Conservation (phyloP, 768 basidiomycete genomes). For the Flagelloscypha sp. region DNA sequence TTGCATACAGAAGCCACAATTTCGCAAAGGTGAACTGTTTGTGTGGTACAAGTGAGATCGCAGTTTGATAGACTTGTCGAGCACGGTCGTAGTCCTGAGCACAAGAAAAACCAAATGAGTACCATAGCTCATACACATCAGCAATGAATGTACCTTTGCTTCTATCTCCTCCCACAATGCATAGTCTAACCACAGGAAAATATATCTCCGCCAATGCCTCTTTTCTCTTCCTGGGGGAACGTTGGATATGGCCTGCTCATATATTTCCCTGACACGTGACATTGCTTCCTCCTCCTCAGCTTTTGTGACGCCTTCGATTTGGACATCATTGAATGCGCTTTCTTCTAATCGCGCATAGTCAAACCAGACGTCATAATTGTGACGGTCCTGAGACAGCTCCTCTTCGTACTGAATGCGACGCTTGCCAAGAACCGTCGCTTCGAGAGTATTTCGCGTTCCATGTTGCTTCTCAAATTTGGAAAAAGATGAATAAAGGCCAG, state of each 20-base stretch:
- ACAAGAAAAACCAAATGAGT: background rate
- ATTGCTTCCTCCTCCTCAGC: conserved; percentile 60
- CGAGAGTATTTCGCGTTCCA: conserved; percentile 79
- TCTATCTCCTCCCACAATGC: conserved; percentile 96
- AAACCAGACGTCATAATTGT: conserved; percentile 98
- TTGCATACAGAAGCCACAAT: conserved; percentile 87
- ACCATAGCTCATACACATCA: background rate
- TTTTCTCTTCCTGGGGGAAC: conserved; percentile 94
- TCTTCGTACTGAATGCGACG: conserved; percentile 99
- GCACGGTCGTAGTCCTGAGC: conserved; percentile 73
- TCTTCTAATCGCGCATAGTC: conserved; percentile 93
- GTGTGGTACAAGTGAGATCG: conserved; percentile 83
- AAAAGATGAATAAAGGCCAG: conserved; percentile 80
- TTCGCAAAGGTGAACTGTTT: conserved; percentile 98
- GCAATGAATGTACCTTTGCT: conserved; percentile 53
- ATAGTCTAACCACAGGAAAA: conserved; percentile 92
- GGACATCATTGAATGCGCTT: conserved; percentile 68
- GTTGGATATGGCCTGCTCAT: conserved; percentile 91
- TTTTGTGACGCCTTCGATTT: conserved; percentile 62
- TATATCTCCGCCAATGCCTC: conserved; percentile 83
- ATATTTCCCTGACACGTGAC: conserved; percentile 80
- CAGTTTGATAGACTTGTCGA: conserved; percentile 89
- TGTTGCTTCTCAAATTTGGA: conserved; percentile 99
- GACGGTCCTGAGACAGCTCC: conserved; percentile 81
- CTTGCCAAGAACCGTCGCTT: conserved; percentile 92